These are phyloP conservation scores for Hypomyces perniciosus DNA, from an alignment of 2,329 filamentous ascomycete species.

Conservation along the genomic window DNA sequence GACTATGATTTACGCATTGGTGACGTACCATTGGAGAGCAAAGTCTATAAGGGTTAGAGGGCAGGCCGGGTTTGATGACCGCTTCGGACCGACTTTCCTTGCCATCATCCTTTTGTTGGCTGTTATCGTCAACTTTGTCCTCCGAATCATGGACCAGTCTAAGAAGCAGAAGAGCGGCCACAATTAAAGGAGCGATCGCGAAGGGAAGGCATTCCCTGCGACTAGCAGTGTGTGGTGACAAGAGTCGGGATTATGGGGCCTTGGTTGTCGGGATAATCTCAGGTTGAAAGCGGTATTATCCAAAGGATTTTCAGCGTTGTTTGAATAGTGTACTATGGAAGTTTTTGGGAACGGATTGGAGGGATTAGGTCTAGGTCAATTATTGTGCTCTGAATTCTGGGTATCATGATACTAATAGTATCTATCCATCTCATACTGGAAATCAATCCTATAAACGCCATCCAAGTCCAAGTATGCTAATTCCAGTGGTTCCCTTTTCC, in stretches of 20 bases:
- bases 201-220: background rate
- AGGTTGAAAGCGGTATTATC: too few relatives aligned
- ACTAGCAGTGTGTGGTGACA: too few relatives aligned
- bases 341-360: constrained; percentile 1
- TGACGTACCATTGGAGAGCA: constrained; percentile 96
- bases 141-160: constrained; percentile 54
- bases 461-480: background rate
- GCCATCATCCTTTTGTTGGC: constrained; percentile 80
- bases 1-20: constrained; percentile 89
- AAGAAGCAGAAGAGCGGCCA: constrained; percentile 31
- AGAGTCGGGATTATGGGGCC: too few relatives aligned
- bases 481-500: background rate
- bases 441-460: background rate
- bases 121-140: constrained; percentile 92
- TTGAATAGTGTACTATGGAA: constrained; percentile 9
- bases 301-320: background rate
- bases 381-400: constrained; percentile 6
- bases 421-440: background rate
- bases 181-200: background rate
- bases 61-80: constrained; percentile 93
- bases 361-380: background rate
- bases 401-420: constrained; percentile 9
- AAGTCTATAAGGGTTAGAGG: constrained; percentile 86
- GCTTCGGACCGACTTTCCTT: constrained; percentile 86
- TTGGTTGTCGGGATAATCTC: too few relatives aligned